A percentile compares a stretch with the other conserved stretches of the same genome.
Evolutionary conservation across 2,329 filamentous ascomycete species (phyloP).

Genomic region (Nemania sp.): DNA sequence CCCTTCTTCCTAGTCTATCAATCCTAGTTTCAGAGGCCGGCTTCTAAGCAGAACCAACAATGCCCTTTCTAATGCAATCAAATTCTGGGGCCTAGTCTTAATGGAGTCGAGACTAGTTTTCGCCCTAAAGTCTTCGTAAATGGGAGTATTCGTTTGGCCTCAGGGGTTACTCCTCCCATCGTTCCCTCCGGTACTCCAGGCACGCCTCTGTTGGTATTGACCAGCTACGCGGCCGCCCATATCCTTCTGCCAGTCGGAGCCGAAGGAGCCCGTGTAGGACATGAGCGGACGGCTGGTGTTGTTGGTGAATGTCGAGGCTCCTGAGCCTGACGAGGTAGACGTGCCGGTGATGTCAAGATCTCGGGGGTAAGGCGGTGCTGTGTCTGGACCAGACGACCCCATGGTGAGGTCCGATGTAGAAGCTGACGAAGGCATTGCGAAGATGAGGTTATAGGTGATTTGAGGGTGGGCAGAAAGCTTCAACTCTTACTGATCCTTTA

Average conservation of each 20-base stretch:
- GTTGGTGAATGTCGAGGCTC: background rate
- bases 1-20: too few relatives aligned
- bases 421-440: slow-evolving; percentile 24
- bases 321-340: background rate
- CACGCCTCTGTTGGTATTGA: background rate
- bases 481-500: background rate
- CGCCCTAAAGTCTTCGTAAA: background rate
- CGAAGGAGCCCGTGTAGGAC: slow-evolving; percentile 27
- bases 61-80: too few relatives aligned
- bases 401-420: slow-evolving; percentile 1
- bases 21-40: too few relatives aligned
- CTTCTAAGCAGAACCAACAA: too few relatives aligned
- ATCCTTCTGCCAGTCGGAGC: slow-evolving; percentile 29
- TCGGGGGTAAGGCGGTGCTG: slow-evolving; percentile 1
- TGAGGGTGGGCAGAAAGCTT: background rate
- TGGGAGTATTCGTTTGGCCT: background rate
- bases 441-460: background rate
- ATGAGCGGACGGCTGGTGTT: slow-evolving; percentile 21
- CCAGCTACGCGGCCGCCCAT: background rate
- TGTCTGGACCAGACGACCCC: background rate
- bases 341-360: slow-evolving; percentile 15
- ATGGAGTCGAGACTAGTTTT: background rate
- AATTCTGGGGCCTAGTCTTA: too few relatives aligned
- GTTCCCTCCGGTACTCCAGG: slow-evolving; percentile 28
- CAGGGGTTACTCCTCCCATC: slow-evolving; percentile 17